Evolutionary conservation across 345 rosid genomes (phyloP).

Genomic region (Physaria fendleri): DNA sequence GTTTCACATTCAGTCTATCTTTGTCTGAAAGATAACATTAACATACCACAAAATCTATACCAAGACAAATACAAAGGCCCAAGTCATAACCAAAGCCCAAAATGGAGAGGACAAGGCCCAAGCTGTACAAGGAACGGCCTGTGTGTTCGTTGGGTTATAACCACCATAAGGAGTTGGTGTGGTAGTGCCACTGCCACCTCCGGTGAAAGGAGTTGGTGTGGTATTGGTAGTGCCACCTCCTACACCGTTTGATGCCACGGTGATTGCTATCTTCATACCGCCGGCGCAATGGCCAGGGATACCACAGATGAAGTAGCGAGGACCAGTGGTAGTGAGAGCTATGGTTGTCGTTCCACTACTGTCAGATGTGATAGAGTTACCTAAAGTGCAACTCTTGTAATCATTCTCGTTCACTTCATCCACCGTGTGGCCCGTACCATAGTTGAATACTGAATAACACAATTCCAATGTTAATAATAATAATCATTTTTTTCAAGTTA

Average conservation of each 20-base stretch:
- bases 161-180: conserved; percentile 13
- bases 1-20: background rate
- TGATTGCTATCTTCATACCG: conserved; percentile 71
- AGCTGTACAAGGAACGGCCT: conserved; percentile 20
- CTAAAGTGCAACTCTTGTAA: conserved; percentile 59
- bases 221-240: background rate
- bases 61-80: conserved; percentile 15
- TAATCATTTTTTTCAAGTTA: conserved; percentile 2
- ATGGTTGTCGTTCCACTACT: conserved; percentile 71
- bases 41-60: background rate
- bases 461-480: background rate
- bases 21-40: background rate
- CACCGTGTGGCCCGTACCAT: conserved; percentile 53
- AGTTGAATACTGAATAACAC: conserved; percentile 52
- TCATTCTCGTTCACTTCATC: conserved; percentile 74
- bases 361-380: conserved; percentile 58
- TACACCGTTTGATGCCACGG: conserved; percentile 25
- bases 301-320: conserved; percentile 74
- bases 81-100: conserved; percentile 4
- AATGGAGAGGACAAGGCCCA: conserved; percentile 12
- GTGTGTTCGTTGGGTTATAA: conserved; percentile 22
- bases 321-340: conserved; percentile 61
- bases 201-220: conserved; percentile 14
- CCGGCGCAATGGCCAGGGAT: conserved; percentile 52
- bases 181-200: conserved; percentile 5